Base-by-base conservation (phyloP, 129 eudicot species). In the sunflower (Helianthus annuus) region DNA sequence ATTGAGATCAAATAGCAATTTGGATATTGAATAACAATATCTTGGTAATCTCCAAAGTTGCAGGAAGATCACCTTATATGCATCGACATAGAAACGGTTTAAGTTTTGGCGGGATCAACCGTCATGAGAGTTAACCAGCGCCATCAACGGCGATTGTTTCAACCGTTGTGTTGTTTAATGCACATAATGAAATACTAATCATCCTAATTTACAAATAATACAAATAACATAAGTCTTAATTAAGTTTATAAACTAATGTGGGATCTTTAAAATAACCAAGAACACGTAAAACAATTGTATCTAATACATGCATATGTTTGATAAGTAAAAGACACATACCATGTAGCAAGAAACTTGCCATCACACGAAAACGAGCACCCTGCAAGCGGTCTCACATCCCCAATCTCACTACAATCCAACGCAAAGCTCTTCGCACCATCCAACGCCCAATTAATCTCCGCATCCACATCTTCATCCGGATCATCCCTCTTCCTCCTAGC, bases 391-490 rank as follows among this genome's bases (percentile, higher is more conserved):
- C 98, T 77, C 51, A 86, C 98, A 83, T 94, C 98, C 11, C 97
- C 98, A 57, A 87, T 85, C 70, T 90, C 97, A 80, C 92, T 90
- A 65, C 85, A 79, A 78, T 85, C 92, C 14, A 90, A 74, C 17
- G 22, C 84, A 66, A 89, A 78, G 24, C 76, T 84, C 64, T 76
- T 80, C 2, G 98, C 97, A 74, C 84, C 85, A 44, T 84, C 84
- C 80, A 93, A 67, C n/a, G 90, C 87, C 82, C 87, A 87, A 79
- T 88, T 87, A 22, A 86, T 55, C 85, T 94, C 98, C 11, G 91
- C 96, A 86, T 94, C 98, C 78, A 82, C 44, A 88, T 94, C 97
- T 71, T 94, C 97, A 84, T 94, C 98, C 5, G 98, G 98, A 71
- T 94, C 97, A 49, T 90, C 91, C 73, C 88, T 84, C 77, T 75